phyloP scores from a whole-genome alignment of 805 yeast species.

The Zygoascus flipseniorum region DNA sequence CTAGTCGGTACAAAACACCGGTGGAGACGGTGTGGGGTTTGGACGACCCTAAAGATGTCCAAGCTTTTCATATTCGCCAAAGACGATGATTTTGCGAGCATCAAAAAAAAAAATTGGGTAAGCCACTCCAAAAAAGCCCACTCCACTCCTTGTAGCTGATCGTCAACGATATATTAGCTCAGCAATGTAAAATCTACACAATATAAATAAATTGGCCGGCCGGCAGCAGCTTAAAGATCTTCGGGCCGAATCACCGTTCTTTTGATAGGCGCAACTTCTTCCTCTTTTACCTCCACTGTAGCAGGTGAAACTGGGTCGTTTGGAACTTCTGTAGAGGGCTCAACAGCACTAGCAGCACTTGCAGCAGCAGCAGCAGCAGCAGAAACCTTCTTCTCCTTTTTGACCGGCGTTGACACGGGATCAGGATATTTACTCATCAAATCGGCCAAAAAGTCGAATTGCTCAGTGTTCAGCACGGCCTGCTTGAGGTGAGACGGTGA shows the following conservation, averaged over 20 bases:
- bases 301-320: neutral
- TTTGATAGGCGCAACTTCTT: neutral
- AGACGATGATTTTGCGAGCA: neutral
- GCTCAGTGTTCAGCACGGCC: constrained; percentile 79
- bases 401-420: constrained; percentile 23
- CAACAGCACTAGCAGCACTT: neutral
- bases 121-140: neutral
- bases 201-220: neutral
- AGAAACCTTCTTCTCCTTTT: neutral
- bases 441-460: constrained; percentile 87
- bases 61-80: neutral
- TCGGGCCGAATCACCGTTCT: neutral
- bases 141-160: too few relatives aligned
- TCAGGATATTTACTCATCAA: constrained; percentile 55
- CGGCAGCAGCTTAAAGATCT: neutral
- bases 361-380: neutral
- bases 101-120: neutral
- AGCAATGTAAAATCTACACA: neutral
- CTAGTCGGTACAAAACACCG: too few relatives aligned
- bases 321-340: neutral
- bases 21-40: too few relatives aligned
- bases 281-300: neutral
- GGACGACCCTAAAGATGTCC: neutral
- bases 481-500: constrained; percentile 73
- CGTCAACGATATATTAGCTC: too few relatives aligned